phyloP scores from a whole-genome alignment of 2,329 filamentous ascomycete genomes.

The Scopulariopsis brevicaulis region DNA sequence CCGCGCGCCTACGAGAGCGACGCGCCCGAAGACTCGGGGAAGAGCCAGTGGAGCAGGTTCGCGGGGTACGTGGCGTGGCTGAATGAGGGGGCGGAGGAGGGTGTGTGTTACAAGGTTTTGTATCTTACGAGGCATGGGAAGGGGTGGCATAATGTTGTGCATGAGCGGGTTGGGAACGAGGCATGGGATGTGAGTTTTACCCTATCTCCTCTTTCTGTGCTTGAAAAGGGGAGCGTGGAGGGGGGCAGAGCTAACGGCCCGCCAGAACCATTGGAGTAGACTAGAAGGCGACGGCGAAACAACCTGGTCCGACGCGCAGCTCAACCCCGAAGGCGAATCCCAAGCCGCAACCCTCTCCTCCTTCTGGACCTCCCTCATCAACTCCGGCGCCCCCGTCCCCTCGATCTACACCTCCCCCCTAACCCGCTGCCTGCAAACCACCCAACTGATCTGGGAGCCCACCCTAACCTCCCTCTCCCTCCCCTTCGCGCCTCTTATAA shows the following conservation, averaged over 20 bases:
- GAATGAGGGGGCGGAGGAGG: slow-evolving; percentile 26
- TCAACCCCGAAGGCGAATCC: slow-evolving; percentile 37
- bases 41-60: slow-evolving; percentile 39
- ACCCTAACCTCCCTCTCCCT: slow-evolving; percentile 22
- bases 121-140: slow-evolving; percentile 45
- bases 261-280: slow-evolving; percentile 23
- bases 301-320: slow-evolving; percentile 29
- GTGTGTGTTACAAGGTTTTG: slow-evolving; percentile 40
- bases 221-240: not conserved
- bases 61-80: slow-evolving; percentile 31
- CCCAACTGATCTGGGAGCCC: slow-evolving; percentile 33
- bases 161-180: slow-evolving; percentile 42
- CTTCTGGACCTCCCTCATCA: slow-evolving; percentile 37
- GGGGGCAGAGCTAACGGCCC: not conserved
- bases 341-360: slow-evolving; percentile 39
- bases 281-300: slow-evolving; percentile 24
- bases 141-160: slow-evolving; percentile 35
- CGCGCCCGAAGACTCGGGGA: slow-evolving; percentile 7
- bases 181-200: slow-evolving; percentile 38
- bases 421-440: slow-evolving; percentile 46
- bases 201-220: not conserved
- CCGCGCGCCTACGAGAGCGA: slow-evolving; percentile 35
- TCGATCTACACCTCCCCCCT: slow-evolving; percentile 47
- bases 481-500: slow-evolving; percentile 38
- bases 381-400: slow-evolving; percentile 38